Evolutionary conservation across 257 asterid species (phyloP), one percentile per base, ranked within the genome.

Genomic region (Eustoma russellianum): DNA sequence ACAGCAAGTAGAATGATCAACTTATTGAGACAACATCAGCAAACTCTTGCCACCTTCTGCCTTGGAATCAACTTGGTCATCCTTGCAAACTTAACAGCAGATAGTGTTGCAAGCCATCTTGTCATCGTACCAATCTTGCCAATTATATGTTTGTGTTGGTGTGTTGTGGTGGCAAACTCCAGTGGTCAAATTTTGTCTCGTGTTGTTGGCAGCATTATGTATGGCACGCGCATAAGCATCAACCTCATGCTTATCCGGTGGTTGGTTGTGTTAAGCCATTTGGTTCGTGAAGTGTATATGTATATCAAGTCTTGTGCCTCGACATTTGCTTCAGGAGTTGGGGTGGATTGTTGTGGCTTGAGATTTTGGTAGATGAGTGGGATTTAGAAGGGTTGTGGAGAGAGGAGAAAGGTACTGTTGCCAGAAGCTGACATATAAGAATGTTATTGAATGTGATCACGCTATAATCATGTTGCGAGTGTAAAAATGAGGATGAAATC

Each of bases 41-140:
- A 88, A 62, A 85, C 97, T 5, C n/a, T 74, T 85, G 12, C 92
- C 97, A 57, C 95, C 95, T 30, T 59, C 92, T 46, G 70, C 82
- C 28, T 72, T 87, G 55, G 94, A 92, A 56, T 83, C 97, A 0
- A 83, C 90, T 13, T 88, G 86, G 94, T 78, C 94, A 33, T 79
- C 86, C 58, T 78, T 85, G 74, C 94, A 81, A 73, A 94, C 94
- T 53, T 95, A 88, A 67, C 97, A 85, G 76, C 95, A 75, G 61
- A 83, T 83, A 16, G 88, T 87, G 0, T 53, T 88, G 71, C 97
- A 80, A 65, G 73, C 94, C 17, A 79, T 85, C 52, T 80, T 88
- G 14, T 80, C 94, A 8, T 72, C 85, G 16, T 83, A 75, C 52
- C 55, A 41, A 48, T 40, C 35, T 33, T 9, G 19, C 18, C 17